Percentiles rank a stretch among this genome's conserved stretches.
Evolutionary conservation across 2,329 filamentous ascomycete genomes (phyloP).

Genomic region (Penicillium sp.): DNA sequence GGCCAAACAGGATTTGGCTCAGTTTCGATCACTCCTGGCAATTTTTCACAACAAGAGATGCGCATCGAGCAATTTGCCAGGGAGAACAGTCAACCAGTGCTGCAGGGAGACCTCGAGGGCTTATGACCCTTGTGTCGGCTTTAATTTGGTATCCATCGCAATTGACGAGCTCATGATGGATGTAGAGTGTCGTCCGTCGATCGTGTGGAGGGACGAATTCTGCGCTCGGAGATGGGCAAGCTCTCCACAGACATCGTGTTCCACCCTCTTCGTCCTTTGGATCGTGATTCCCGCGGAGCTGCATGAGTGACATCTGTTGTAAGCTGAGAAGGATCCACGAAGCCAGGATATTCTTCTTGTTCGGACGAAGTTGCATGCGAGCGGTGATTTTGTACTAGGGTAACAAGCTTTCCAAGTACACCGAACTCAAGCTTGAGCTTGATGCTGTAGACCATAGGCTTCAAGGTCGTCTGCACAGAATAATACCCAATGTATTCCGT

Average conservation of each 20-base stretch:
- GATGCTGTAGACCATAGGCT: constrained; percentile 49
- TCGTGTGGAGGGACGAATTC: constrained; percentile 21
- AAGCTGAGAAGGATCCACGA: constrained; percentile 43
- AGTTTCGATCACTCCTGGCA: too few species aligned
- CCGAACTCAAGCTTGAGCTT: constrained; percentile 53
- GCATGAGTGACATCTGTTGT: constrained; percentile 42
- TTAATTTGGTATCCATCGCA: neutral
- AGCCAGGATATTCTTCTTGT: constrained; percentile 40
- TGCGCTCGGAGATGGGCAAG: constrained; percentile 25
- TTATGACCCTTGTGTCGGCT: neutral
- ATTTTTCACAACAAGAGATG: too few species aligned
- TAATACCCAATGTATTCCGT: constrained; percentile 46
- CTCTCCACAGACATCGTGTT: constrained; percentile 32
- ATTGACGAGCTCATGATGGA: constrained; percentile 17
- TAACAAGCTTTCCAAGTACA: constrained; percentile 46
- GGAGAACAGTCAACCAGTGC: neutral
- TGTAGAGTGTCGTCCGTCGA: constrained; percentile 14
- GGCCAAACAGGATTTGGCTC: too few species aligned
- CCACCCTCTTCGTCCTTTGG: constrained; percentile 21
- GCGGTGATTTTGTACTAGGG: constrained; percentile 36
- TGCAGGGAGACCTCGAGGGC: too few species aligned
- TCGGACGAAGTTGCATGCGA: constrained; percentile 34
- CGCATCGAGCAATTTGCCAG: neutral
- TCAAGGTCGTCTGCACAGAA: constrained; percentile 47
- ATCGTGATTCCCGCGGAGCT: constrained; percentile 16